These are phyloP conservation scores for Diutina catenulata DNA, from an alignment of 1,139 yeast genomes.

Conservation along the genomic window DNA sequence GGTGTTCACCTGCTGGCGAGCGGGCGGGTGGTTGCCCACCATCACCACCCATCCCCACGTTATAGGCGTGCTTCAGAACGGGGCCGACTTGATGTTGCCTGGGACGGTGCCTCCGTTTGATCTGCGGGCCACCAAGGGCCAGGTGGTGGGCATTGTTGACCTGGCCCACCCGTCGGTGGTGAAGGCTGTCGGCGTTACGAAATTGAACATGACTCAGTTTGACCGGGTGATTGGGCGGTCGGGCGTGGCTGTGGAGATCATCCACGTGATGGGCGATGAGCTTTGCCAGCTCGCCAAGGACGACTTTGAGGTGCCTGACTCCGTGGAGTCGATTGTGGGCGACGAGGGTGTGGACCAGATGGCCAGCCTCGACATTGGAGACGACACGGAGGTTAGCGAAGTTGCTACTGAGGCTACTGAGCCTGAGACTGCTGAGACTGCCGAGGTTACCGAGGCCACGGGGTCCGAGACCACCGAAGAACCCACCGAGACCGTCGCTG, in stretches of 20 bases:
- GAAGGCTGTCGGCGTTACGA: slow-evolving; percentile 66
- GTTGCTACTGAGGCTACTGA: too few relatives aligned
- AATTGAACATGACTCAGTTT: slow-evolving; percentile 34
- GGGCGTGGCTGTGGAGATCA: slow-evolving; percentile 58
- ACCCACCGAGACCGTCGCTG: too few relatives aligned
- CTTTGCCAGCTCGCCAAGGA: slow-evolving; percentile 35
- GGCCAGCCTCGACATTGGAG: neutral
- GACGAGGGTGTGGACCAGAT: too few relatives aligned
- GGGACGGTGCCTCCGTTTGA: slow-evolving; percentile 82
- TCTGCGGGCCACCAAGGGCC: slow-evolving; percentile 28
- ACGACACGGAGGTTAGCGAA: slow-evolving; percentile 9
- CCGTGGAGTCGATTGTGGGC: slow-evolving; percentile 11
- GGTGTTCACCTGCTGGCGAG: slow-evolving; percentile 59
- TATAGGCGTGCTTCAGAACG: slow-evolving; percentile 47
- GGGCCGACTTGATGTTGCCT: slow-evolving; percentile 88
- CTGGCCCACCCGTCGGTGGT: slow-evolving; percentile 49
- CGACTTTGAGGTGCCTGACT: slow-evolving; percentile 30
- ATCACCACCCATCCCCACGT: slow-evolving; percentile 66
- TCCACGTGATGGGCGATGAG: slow-evolving; percentile 46
- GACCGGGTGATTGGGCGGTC: slow-evolving; percentile 37
- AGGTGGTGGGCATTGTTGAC: slow-evolving; percentile 64
- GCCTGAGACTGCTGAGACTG: too few relatives aligned
- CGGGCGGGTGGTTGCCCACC: slow-evolving; percentile 53
- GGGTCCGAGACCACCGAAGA: too few relatives aligned
- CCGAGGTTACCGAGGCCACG: too few relatives aligned